Evolutionary conservation across 163 green algal species (phyloP).

Genomic region (Trebouxiophyceae sp.): DNA sequence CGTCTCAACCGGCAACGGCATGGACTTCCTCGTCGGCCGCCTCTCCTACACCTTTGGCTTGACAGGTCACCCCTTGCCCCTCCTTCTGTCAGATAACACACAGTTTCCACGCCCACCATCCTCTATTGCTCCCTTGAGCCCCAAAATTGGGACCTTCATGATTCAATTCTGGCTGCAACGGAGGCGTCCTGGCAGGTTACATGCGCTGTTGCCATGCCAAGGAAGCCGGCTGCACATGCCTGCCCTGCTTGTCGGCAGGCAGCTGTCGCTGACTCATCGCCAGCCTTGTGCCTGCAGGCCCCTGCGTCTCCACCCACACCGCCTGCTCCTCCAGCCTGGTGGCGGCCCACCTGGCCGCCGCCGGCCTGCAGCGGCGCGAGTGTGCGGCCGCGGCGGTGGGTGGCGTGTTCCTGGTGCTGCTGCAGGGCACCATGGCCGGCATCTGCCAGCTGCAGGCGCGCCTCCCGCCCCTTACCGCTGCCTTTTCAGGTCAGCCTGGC

Average conservation of each 20-base stretch:
- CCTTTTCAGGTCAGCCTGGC: too few species aligned
- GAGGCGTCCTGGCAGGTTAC: too few species aligned
- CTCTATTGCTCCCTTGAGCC: too few species aligned
- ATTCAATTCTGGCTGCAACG: too few species aligned
- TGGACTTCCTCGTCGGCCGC: conserved; percentile 39
- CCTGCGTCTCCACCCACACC: conserved; percentile 62
- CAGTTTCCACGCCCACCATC: too few species aligned
- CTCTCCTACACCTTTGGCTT: conserved; percentile 50
- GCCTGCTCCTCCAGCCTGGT: conserved; percentile 75
- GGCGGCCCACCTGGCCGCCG: conserved; percentile 41
- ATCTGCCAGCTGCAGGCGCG: conserved; percentile 40
- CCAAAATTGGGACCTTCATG: too few species aligned
- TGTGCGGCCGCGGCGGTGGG: conserved; percentile 9
- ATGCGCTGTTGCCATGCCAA: too few species aligned
- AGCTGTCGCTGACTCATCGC: too few species aligned
- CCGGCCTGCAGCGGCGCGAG: conserved; percentile 24
- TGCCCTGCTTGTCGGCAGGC: too few species aligned
- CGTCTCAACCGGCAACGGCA: conserved; percentile 35
- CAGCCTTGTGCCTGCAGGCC: conserved; percentile 8
- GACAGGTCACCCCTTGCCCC: too few species aligned
- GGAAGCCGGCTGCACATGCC: too few species aligned
- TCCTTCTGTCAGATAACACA: too few species aligned
- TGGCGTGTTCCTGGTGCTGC: conserved; percentile 26
- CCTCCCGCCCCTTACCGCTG: background rate
- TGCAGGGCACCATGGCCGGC: conserved; percentile 22